A percentile compares a stretch with the other conserved stretches of the same genome.
Conservation (phyloP, 2,329 filamentous ascomycete genomes). For the Exophiala oligosperma region DNA sequence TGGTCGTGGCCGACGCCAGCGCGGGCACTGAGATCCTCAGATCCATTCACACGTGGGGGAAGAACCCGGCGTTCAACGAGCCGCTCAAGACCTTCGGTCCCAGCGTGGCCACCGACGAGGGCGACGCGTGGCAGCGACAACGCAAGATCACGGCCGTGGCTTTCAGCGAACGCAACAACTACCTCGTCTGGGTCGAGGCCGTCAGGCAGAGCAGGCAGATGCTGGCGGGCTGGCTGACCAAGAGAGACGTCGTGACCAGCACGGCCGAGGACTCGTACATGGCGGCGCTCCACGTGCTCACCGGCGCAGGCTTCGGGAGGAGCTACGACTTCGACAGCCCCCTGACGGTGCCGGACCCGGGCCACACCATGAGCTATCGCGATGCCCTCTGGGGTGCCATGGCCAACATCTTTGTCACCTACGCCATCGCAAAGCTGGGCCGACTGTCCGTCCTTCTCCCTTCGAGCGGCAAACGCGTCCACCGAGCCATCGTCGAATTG, state of each 20-base stretch:
- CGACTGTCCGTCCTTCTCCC: constrained; percentile 17
- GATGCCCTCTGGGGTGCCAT: constrained; percentile 24
- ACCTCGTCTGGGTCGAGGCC: constrained; percentile 40
- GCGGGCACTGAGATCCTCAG: constrained; percentile 3
- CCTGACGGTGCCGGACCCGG: constrained; percentile 3
- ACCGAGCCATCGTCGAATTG: constrained; percentile 23
- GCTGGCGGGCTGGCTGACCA: constrained; percentile 22
- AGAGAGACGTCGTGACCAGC: constrained; percentile 12
- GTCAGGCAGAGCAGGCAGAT: constrained; percentile 35
- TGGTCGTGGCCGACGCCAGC: constrained; percentile 5
- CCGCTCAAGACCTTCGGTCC: constrained; percentile 10
- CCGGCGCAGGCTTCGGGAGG: constrained; percentile 24
- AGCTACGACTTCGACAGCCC: constrained; percentile 22
- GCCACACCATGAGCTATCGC: constrained; percentile 25
- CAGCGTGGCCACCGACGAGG: constrained; percentile 10
- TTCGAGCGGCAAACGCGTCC: constrained; percentile 10
- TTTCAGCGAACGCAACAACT: constrained; percentile 46
- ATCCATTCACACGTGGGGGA: constrained; percentile 1
- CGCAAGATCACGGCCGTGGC: constrained; percentile 42
- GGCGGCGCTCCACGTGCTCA: constrained; percentile 26
- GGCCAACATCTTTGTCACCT: constrained; percentile 24
- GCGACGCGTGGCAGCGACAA: constrained; percentile 41
- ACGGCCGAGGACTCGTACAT: constrained; percentile 18
- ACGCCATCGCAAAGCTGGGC: constrained; percentile 14
- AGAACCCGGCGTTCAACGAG: constrained; percentile 3